Evolutionary conservation across 2,329 filamentous ascomycete genomes (phyloP).

Genomic region (Alternaria triticimaculans): DNA sequence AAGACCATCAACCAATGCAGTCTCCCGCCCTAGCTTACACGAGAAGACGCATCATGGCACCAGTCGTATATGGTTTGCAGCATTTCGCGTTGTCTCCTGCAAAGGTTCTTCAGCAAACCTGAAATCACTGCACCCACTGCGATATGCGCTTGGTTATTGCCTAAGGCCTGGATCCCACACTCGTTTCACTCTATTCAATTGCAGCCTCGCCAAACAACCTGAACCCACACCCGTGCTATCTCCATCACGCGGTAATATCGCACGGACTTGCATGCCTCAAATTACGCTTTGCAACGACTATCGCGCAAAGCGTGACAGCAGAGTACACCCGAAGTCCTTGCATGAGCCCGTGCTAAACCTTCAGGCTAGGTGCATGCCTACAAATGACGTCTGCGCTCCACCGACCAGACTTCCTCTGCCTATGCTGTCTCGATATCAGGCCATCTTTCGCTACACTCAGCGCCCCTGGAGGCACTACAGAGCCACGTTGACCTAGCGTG

Average conservation of each 20-base stretch:
- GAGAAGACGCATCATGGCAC: not conserved
- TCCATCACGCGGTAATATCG: not conserved
- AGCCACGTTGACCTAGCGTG: not conserved
- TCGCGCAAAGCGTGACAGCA: not conserved
- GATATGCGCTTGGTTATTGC: constrained; percentile 1
- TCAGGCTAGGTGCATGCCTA: not conserved
- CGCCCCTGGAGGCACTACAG: not conserved
- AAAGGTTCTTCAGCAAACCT: not conserved
- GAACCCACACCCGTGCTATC: not conserved
- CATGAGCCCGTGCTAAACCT: not conserved
- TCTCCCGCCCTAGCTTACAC: not conserved
- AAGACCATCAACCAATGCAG: constrained; percentile 7
- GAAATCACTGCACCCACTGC: not conserved
- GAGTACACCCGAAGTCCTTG: not conserved
- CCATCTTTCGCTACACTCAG: not conserved
- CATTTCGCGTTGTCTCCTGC: not conserved
- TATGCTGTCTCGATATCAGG: not conserved
- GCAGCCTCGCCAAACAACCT: not conserved
- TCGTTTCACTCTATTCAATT: constrained; percentile 8
- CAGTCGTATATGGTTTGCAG: not conserved
- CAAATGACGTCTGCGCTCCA: not conserved
- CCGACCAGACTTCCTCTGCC: not conserved
- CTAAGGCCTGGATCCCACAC: not conserved
- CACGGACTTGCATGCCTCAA: not conserved
- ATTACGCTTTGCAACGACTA: not conserved